Evolutionary conservation across 2,329 filamentous ascomycete genomes (phyloP), one percentile per base, ranked within the genome.

Genomic region (Dactylellina haptotyla): DNA sequence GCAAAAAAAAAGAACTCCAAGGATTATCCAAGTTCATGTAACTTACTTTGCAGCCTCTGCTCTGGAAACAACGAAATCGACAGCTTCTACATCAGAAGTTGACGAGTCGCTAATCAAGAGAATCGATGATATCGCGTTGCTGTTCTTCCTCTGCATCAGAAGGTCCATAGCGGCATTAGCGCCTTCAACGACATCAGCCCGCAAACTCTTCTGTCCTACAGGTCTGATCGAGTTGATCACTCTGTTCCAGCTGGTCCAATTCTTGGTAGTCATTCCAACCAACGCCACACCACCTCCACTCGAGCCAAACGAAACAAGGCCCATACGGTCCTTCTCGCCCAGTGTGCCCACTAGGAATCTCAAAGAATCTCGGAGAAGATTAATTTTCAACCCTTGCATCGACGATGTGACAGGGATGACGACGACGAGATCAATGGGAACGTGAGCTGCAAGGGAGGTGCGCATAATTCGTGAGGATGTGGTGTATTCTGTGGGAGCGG

Each of bases 351-450:
- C 92, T 81, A 99, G 89, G 80, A 98, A 99, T 70, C 91, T 92
- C 34, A 99, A 85, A 0, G 94, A 90, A 81, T 99, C 95, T 43
- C 93, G 89, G 12, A 99, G 87, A 0, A 99, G 85, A 75, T 94
- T 96, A 79, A 98, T 97, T 83, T 99, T 99, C 73, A 99, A 87
- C n/a, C 95, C 95, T 81, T 98, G 95, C 94, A 98, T 99, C 0
- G 95, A 98, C 0, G 94, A 96, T 0, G 95, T 98, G 4, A 99
- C 93, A 0, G 95, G 95, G 32, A 99, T 93, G 20, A 99, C 95
- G 0, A 98, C 92, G 0, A 99, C 94, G 28, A 99, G 89, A 79
- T 99, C 95, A 61, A 98, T 87, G 1, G 95, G 94, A 14, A 98
- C 92, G 79, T 99, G 95, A 51, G 94, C 80, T 12, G 69, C 69